Percentiles rank a stretch among this genome's conserved stretches.
Evolutionary conservation across 805 yeast species (phyloP).

Genomic region (Metschnikowia cerradonensis): DNA sequence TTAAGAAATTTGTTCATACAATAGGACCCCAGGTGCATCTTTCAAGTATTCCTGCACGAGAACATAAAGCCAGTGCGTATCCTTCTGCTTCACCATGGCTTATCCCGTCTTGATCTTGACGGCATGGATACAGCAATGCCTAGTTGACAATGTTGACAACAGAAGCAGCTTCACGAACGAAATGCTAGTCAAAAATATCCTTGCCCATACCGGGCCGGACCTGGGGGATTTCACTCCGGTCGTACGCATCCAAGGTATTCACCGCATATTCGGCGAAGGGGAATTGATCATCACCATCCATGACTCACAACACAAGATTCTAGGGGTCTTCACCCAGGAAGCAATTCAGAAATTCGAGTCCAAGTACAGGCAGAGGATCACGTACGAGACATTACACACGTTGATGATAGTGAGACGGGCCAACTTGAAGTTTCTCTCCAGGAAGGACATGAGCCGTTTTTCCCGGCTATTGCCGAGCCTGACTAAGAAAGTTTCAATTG

Average conservation of each 20-base stretch:
- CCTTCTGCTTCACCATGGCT: constrained; percentile 5
- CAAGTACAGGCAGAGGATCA: constrained; percentile 29
- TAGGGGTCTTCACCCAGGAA: constrained; percentile 26
- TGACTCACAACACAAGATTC: constrained; percentile 29
- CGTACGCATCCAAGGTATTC: constrained; percentile 25
- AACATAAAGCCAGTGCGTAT: not conserved
- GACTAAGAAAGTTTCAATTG: constrained; percentile 13
- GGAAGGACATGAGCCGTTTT: not conserved
- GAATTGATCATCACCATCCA: constrained; percentile 29
- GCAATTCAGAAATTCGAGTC: constrained; percentile 30
- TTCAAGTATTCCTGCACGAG: not conserved
- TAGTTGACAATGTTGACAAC: constrained; percentile 5
- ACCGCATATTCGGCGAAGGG: constrained; percentile 20
- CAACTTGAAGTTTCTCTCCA: constrained; percentile 21
- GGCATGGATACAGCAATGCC: constrained; percentile 13
- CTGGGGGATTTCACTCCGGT: constrained; percentile 21
- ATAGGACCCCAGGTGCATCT: not conserved
- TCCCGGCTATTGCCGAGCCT: not conserved
- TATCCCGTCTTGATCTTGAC: constrained; percentile 15
- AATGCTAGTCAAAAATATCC: constrained; percentile 16
- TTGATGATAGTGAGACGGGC: constrained; percentile 28
- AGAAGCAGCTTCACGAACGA: constrained; percentile 4
- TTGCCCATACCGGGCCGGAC: constrained; percentile 7
- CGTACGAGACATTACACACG: constrained; percentile 26
- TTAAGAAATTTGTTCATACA: too few species aligned